phyloP scores from a whole-genome alignment of 352 stramenopile genomes.

The Globisporangium parvum region DNA sequence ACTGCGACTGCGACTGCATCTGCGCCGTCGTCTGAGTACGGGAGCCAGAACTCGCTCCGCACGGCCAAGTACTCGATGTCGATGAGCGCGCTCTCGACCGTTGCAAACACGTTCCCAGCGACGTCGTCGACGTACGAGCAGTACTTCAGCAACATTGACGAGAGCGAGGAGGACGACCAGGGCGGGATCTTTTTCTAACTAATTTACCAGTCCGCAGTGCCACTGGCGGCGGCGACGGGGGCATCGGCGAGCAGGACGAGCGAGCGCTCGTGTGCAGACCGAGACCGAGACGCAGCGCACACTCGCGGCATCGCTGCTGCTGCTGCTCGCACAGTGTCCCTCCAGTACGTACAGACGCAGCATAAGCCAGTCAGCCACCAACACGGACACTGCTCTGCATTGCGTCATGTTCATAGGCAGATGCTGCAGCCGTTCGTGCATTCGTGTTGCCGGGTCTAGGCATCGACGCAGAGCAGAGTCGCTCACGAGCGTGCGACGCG shows the following conservation, averaged over 20 bases:
- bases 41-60: slow-evolving; percentile 21
- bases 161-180: slow-evolving; percentile 76
- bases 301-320: too few relatives aligned
- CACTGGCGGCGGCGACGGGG: not conserved
- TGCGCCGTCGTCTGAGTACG: slow-evolving; percentile 21
- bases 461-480: too few relatives aligned
- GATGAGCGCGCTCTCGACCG: slow-evolving; percentile 76
- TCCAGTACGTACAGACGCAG: too few relatives aligned
- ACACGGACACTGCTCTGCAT: too few relatives aligned
- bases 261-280: not conserved
- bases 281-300: too few relatives aligned
- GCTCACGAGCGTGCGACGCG: slow-evolving; percentile 14
- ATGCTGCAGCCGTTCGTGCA: too few relatives aligned
- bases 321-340: too few relatives aligned
- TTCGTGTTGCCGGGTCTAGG: not conserved
- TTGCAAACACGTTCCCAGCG: slow-evolving; percentile 41
- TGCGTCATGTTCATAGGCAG: too few relatives aligned
- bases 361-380: too few relatives aligned
- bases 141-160: slow-evolving; percentile 85
- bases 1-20: slow-evolving; percentile 13
- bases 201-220: slow-evolving; percentile 15
- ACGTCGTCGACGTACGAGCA: slow-evolving; percentile 83
- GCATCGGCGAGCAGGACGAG: not conserved
- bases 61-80: slow-evolving; percentile 70
- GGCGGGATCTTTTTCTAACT: slow-evolving; percentile 84